Conservation (phyloP, 257 asterid genomes). For the Echites panduratus region DNA sequence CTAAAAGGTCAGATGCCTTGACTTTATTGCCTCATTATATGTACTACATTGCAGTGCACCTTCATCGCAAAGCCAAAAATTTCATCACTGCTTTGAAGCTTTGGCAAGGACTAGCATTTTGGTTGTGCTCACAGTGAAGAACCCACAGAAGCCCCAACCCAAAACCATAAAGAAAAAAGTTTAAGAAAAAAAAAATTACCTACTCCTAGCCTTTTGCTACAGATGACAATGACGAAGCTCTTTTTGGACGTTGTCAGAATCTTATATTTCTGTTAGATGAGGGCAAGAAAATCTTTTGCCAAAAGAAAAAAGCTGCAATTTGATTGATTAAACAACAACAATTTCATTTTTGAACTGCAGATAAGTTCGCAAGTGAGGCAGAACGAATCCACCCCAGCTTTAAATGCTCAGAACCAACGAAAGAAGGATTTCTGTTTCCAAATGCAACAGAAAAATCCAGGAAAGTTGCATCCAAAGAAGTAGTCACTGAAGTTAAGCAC, state of each 20-base stretch:
- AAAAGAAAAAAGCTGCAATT: not conserved
- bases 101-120: too few relatives aligned
- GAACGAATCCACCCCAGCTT: slow-evolving; percentile 33
- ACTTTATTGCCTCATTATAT: slow-evolving; percentile 4
- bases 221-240: too few relatives aligned
- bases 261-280: not conserved
- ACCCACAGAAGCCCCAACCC: too few relatives aligned
- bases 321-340: not conserved
- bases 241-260: too few relatives aligned
- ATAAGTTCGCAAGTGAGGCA: slow-evolving; percentile 64
- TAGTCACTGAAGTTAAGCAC: slow-evolving; percentile 41
- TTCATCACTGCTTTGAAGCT: too few relatives aligned
- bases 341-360: slow-evolving; percentile 38
- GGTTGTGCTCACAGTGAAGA: too few relatives aligned
- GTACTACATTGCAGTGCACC: not conserved
- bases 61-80: too few relatives aligned
- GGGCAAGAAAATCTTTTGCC: not conserved
- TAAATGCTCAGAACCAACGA: slow-evolving; percentile 57
- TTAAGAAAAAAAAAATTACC: too few relatives aligned
- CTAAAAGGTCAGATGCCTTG: slow-evolving; percentile 49
- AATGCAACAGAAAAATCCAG: slow-evolving; percentile 27
- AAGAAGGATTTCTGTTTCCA: slow-evolving; percentile 62
- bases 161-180: too few relatives aligned
- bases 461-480: slow-evolving; percentile 28
- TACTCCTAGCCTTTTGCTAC: too few relatives aligned